Base-by-base conservation (phyloP, 2,329 filamentous ascomycete genomes). In the Trichoderma arundinaceum region DNA sequence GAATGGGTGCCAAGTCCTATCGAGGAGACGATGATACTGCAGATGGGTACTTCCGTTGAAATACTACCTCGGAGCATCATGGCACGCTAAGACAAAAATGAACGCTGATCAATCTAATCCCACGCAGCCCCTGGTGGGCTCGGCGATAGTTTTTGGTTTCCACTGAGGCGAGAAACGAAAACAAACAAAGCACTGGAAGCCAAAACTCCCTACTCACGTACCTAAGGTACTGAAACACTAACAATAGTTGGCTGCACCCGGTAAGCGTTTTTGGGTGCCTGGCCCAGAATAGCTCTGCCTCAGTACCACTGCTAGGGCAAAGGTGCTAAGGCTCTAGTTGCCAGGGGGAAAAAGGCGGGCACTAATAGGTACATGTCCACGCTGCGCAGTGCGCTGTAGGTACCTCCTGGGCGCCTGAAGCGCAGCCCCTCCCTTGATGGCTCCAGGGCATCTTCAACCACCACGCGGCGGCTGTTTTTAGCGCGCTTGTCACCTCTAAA, bases 401-500 rank as follows among this genome's bases (percentile, higher is more conserved):
- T 8, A 19, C 56, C 44, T 60, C 32, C 10, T 49, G 57, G 33
- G 7, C 44, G 44, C 19, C 44, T 60, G 46, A 51, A 28, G 28
- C 46, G 6, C 57, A 51, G 17, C 58, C 46, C 58, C 46, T 52
- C 48, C 32, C 33, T 43, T 17, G 8, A n/a, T n/a, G 48, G 19
- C 48, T 51, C 41, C 59, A 63, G 59, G 49, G 59, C 52, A 39
- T 28, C 19, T 39, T 46, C 46, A 51, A 64, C 52, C 65, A 66
- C 60, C 65, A 66, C 52, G 59, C 65, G 59, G 65, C 39, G 43
- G 41, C 43, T 32, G 49, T 22, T 64, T 35, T 66, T 66, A 66
- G 65, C 65, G 65, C 65, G 51, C 53, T 64, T 32, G 59, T 58
- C 60, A 64, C 53, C 52, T 64, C 59, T 41, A 66, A 64, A 57